These are phyloP conservation scores for Nakaseomyces nivariensis DNA, from an alignment of 1,139 yeast genomes.

Conservation along the genomic window DNA sequence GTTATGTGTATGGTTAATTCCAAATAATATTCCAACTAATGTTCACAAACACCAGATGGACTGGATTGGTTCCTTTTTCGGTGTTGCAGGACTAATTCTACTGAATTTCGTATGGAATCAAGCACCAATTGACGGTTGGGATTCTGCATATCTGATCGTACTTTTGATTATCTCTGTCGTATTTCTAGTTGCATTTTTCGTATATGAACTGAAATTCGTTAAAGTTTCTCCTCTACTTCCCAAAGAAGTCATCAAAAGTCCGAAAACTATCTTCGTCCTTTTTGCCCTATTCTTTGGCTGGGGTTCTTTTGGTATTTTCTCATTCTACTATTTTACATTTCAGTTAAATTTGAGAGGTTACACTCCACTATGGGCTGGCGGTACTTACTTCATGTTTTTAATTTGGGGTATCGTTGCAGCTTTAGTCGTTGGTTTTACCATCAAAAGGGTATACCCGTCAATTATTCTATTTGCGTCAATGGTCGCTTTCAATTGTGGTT, in stretches of 20 bases:
- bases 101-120: slow-evolving; percentile 47
- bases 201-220: slow-evolving; percentile 25
- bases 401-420: slow-evolving; percentile 42
- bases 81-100: slow-evolving; percentile 39
- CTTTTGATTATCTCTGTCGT: slow-evolving; percentile 36
- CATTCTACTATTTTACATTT: slow-evolving; percentile 31
- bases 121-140: slow-evolving; percentile 47
- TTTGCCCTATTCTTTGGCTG: slow-evolving; percentile 37
- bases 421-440: slow-evolving; percentile 34
- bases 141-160: slow-evolving; percentile 37
- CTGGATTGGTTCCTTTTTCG: slow-evolving; percentile 37
- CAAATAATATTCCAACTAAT: slow-evolving; percentile 27
- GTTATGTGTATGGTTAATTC: slow-evolving; percentile 31
- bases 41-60: slow-evolving; percentile 31
- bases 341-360: slow-evolving; percentile 38
- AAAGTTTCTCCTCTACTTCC: slow-evolving; percentile 39
- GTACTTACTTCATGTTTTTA: slow-evolving; percentile 39
- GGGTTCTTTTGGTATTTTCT: slow-evolving; percentile 53
- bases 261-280: slow-evolving; percentile 30
- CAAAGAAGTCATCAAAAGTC: slow-evolving; percentile 32
- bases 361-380: slow-evolving; percentile 36
- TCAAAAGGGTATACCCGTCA: slow-evolving; percentile 38
- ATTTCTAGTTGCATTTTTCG: slow-evolving; percentile 27
- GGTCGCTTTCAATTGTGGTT: slow-evolving; percentile 40
- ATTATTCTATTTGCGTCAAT: slow-evolving; percentile 36